Evolutionary conservation across 352 stramenopile species (phyloP), one percentile per base, ranked within the genome.

Genomic region (Phytophthora melonis): DNA sequence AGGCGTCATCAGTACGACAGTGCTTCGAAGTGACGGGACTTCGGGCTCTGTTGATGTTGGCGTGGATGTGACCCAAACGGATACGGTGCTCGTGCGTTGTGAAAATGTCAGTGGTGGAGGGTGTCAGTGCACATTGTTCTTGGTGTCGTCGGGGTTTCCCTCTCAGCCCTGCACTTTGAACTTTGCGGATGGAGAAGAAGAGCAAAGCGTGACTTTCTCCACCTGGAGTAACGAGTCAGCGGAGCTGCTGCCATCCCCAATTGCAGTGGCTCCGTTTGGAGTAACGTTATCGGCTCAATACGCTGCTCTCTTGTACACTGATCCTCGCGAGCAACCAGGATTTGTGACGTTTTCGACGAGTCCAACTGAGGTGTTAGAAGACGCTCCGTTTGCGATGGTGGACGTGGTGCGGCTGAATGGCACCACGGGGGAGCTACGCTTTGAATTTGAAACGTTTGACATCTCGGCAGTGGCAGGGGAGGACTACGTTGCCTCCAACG

Each of bases 361-460:
- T 11, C 25, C 60, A 9, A 71, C 58, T 19, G 18, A 75, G 0
- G 73, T 89, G 9, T 18, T 72, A 0, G 86, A 91, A 43, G 82
- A 85, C 36, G 25, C 63, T 2, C 64, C 66, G 10, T 87, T 75
- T 45, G 82, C 72, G 9, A 77, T 75, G 45, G 43, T 93, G 11
- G 62, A 84, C 9, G 16, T 93, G n/a, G 67, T 83, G 23, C 83
- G 83, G 2, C 18, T 91, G 0, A 90, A 91, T 50, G 86, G 86
- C 0, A 83, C 79, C 0, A 78, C 62, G 21, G 86, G 84, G 19
- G 55, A 21, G 0, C 55, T 91, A 2, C n/a, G 8, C 1, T 79
- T 90, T 19, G 55, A 72, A 7, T 56, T 89, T 11, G 81, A 88
- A 63, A 87, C 83, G 16, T 91, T 91, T 34, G 80, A 87, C 43